phyloP scores from a whole-genome alignment of 208 protist species.

The Trypanosoma melophagium region DNA sequence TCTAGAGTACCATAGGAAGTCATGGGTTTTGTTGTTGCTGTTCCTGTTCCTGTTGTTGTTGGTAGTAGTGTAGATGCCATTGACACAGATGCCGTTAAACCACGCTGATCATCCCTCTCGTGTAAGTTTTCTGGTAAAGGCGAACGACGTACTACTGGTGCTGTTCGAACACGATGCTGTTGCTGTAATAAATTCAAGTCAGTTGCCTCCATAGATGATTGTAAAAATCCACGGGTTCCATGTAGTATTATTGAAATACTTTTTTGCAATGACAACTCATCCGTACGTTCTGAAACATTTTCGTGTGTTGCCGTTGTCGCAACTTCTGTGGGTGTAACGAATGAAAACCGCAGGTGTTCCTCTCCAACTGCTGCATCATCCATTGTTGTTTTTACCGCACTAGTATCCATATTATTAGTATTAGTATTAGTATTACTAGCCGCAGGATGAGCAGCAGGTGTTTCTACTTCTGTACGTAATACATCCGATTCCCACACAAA shows the following conservation, averaged over 20 bases:
- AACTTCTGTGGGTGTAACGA: background rate
- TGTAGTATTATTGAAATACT: conserved; percentile 10
- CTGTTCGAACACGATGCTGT: conserved; percentile 40
- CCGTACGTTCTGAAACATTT: conserved; percentile 1
- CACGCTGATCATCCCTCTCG: background rate
- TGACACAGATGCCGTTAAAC: too few species aligned
- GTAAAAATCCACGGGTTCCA: conserved; percentile 30
- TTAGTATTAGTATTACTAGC: background rate
- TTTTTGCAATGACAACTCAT: background rate
- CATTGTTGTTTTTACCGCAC: too few species aligned
- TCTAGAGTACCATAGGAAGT: background rate
- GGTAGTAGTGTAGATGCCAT: background rate
- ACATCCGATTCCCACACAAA: conserved; percentile 75
- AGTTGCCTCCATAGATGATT: conserved; percentile 43
- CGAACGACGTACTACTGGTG: conserved; percentile 29
- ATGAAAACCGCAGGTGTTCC: background rate
- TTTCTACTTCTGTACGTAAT: conserved; percentile 47
- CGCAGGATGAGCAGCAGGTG: conserved; percentile 5
- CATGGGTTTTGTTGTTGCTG: background rate
- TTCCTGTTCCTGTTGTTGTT: background rate
- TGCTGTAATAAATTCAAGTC: conserved; percentile 34
- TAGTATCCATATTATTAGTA: too few species aligned
- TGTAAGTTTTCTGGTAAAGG: background rate
- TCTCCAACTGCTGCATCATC: background rate
- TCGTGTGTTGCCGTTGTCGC: background rate